Evolutionary conservation across 805 yeast species (phyloP), one percentile per base, ranked within the genome.

Genomic region (Wickerhamiella hasegawae): DNA sequence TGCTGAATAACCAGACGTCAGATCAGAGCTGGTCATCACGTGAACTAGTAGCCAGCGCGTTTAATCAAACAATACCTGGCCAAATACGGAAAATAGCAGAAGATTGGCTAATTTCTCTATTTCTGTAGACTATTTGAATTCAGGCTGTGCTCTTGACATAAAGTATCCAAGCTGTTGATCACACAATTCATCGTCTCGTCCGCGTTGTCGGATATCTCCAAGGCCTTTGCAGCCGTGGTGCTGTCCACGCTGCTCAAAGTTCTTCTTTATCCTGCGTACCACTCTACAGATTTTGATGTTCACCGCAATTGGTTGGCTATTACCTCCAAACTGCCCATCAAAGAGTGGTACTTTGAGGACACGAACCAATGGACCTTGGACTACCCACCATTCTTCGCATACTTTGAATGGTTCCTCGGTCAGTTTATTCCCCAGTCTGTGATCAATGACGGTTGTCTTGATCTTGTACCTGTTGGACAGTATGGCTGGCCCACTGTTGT

Each of bases 271-370:
- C 75, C 79, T 5, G 83, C 87, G 1, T 90, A 87, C 55, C 84
- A 72, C 45, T 85, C 96, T 10, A 90, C 97, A 1, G 98, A 90
- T 55, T 87, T 90, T 48, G 98, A 90, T 53, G 98, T 90, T 18
- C 98, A 90, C 55, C 63, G 98, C 39, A 90, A 90, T 52, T 90
- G 98, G 98, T 66, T 90, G 16, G 94, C 98, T 0, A 76, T 90
- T 33, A 87, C 97, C 1, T 59, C 73, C 46, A 65, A 66, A 4
- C 57, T 85, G 15, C 96, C 96, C 0, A 33, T 85, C 14, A 58
- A 58, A 12, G 53, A 77, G 36, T 90, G 99, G 99, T 90, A 90
- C 52, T 53, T 65, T 28, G 94, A 90, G 32, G 72, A 82, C 0
- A 68, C 71, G 12, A 69, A 72, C 31, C 84, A 79, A 51, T 90